Conservation (phyloP, 2,329 filamentous ascomycete species). For the Ophiostoma quercus region DNA sequence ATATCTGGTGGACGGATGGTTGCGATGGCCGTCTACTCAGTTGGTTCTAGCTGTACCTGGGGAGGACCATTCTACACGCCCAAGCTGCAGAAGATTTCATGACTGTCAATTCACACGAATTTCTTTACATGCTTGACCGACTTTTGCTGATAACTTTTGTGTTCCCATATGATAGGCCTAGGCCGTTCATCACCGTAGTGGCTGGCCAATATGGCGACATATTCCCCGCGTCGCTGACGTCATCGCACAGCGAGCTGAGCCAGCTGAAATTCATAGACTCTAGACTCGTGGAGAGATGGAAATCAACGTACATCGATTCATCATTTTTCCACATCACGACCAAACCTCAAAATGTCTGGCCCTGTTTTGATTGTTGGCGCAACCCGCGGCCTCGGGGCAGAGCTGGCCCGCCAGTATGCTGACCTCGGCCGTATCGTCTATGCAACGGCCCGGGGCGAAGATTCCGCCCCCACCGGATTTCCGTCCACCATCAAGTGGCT, state of each 20-base stretch:
- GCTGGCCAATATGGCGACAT: background rate
- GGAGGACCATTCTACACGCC: too few relatives aligned
- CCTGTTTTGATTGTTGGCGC: background rate
- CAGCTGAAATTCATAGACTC: background rate
- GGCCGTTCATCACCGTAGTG: background rate
- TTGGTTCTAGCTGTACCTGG: too few relatives aligned
- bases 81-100: too few relatives aligned
- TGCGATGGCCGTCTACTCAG: too few relatives aligned
- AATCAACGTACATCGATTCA: background rate
- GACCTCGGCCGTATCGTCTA: slow-evolving; percentile 34
- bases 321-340: background rate
- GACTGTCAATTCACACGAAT: too few relatives aligned
- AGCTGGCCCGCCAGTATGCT: background rate
- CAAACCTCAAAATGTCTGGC: background rate
- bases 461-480: background rate
- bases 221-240: background rate
- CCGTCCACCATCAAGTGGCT: background rate
- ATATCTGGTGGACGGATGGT: too few relatives aligned
- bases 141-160: background rate
- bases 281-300: background rate
- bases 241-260: background rate
- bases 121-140: too few relatives aligned
- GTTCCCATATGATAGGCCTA: background rate
- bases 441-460: background rate
- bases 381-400: background rate